Evolutionary conservation across 352 stramenopile species (phyloP), one percentile per base, ranked within the genome.

Genomic region (Pythium brachiatum): DNA sequence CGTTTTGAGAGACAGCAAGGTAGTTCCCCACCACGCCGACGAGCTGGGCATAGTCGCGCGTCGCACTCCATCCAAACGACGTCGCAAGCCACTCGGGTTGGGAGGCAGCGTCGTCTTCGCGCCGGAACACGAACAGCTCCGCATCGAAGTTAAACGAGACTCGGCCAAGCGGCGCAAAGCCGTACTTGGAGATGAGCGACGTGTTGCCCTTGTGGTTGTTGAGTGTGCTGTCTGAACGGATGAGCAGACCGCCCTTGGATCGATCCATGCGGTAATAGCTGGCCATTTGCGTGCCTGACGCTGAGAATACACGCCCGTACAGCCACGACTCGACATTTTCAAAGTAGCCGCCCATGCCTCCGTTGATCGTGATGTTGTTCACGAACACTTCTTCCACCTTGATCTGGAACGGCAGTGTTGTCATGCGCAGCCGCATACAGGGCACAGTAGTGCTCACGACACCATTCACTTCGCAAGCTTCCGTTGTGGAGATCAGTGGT

Each of bases 251-350:
- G 1, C 86, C 83, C 26, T 75, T 76, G 0, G 82, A 89, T 7
- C 74, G 66, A 12, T 79, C 68, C 82, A 93, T 94, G 53, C 80
- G 79, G n/a, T 83, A 92, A 68, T 94, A 94, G 47, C 75, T 89
- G 27, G 85, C 60, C 68, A 94, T 68, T 29, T 72, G 70, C n/a
- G 79, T 83, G 34, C 86, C 73, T 0, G 83, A 91, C 21, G 73
- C 68, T 3, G 83, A 88, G 54, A 83, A 92, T 15, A 90, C 80
- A 21, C 81, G 68, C 12, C 82, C 83, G 27, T 93, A 95, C 0
- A 74, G 53, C 67, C 67, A 89, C 11, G 79, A 87, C 20, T 80
- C 63, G 25, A 81, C 70, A 32, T 79, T 68, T 0, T 78, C 71
- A 43, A 81, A 93, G 53, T 89, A 91, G 11, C 81, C 82, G 21